Evolutionary conservation across 495 filamentous ascomycete genomes (phyloP), one percentile per base, ranked within the genome.

Genomic region (Geoglossum glabrum): DNA sequence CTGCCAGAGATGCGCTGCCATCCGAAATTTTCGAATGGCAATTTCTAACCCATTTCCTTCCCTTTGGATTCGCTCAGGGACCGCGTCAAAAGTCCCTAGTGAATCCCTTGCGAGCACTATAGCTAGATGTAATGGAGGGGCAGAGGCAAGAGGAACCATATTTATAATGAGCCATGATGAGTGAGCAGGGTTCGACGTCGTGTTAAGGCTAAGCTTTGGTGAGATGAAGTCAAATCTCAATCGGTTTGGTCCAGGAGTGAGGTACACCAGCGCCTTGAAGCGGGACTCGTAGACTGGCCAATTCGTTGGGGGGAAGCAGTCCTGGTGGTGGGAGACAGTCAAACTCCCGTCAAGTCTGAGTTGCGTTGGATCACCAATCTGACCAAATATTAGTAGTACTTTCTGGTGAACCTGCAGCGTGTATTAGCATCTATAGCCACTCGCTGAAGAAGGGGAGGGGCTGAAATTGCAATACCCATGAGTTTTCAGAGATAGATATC

Each of bases 1-100:
- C 67, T 95, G 90, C 90, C 90, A 96, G 1, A 96, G 75, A 66
- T 95, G 93, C 19, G 87, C 89, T 25, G 87, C 82, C 81, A 88
- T 93, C 56, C 87, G 78, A 64, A 86, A 94, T 68, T 95, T 95
- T 57, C 78, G 76, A 61, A 92, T 76, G 0, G 90, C 90, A 13
- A 74, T 79, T 1, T 90, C 84, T 31, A 95, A 64, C 1, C 76
- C 78, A 65, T 90, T 90, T 3, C 85, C 88, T 74, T 94, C 89
- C 58, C 77, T 77, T 64, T 85, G 79, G 45, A 76, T 68, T 34
- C 84, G 74, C 56, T 88, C 80, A 0, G 88, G 87, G 27, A 83
- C 77, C 9, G 85, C 82, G 73, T 95, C 87, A 60, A 84, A 95
- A 0, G 84, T 88, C 5, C 78, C 86, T 9, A 89, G 85, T 0